Conservation (phyloP, 257 asterid genomes). For the Schizonepeta tenuifolia region DNA sequence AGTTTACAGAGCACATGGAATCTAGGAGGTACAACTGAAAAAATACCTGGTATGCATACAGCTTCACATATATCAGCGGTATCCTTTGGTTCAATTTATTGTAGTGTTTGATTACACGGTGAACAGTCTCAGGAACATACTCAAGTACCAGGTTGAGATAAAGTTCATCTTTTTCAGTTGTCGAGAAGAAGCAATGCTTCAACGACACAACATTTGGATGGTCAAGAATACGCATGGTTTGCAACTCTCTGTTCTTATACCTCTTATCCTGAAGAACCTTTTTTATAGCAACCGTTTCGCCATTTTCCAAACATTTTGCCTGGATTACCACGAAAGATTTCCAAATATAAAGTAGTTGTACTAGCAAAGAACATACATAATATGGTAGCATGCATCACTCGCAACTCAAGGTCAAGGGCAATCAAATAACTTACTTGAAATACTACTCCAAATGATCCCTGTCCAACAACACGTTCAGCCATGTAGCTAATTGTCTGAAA, state of each 20-base stretch:
- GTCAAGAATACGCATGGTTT: constrained; percentile 95
- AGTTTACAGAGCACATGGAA: constrained; percentile 21
- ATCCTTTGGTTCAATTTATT: constrained; percentile 90
- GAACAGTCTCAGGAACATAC: constrained; percentile 95
- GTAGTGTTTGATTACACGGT: constrained; percentile 89
- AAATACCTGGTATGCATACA: constrained; percentile 86
- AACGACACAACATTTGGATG: constrained; percentile 92
- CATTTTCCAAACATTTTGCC: constrained; percentile 96
- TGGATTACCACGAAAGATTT: constrained; percentile 43
- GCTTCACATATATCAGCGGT: constrained; percentile 87
- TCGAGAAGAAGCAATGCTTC: constrained; percentile 97
- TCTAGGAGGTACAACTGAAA: constrained; percentile 5
- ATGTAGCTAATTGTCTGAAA: constrained; percentile 86
- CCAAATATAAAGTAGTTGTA: constrained; percentile 20
- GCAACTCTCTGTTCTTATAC: constrained; percentile 92
- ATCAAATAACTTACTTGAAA: constrained; percentile 63
- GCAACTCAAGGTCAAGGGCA: constrained; percentile 23
- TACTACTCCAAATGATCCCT: constrained; percentile 93
- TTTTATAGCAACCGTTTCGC: constrained; percentile 93
- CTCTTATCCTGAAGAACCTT: constrained; percentile 97
- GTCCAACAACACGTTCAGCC: constrained; percentile 94
- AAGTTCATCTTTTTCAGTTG: constrained; percentile 91
- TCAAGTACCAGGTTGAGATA: constrained; percentile 94
- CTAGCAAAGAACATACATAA: constrained; percentile 22
- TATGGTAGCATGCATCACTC: constrained; percentile 28